Conservation (phyloP, 345 rosid genomes). For the Brassica cretica region DNA sequence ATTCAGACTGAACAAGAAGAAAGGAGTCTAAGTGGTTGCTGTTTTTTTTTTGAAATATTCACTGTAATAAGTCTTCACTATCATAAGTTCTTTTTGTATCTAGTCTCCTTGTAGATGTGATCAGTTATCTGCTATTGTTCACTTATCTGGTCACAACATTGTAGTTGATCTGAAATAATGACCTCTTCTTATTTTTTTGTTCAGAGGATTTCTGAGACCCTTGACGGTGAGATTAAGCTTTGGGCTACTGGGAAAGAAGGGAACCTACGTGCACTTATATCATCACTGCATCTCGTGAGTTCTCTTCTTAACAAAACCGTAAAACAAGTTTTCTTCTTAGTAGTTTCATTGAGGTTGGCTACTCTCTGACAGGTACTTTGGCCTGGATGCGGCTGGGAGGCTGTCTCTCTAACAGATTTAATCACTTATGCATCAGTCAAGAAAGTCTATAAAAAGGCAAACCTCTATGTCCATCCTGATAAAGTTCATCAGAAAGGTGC, state of each 20-base stretch:
- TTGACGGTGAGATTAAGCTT: neutral
- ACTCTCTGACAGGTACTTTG: neutral
- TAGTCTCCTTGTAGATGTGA: neutral
- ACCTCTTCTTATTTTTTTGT: neutral
- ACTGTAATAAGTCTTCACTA: neutral
- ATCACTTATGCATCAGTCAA: neutral
- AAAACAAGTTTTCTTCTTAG: neutral
- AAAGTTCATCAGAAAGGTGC: neutral
- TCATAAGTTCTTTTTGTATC: neutral
- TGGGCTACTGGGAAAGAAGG: neutral
- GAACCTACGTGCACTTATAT: neutral
- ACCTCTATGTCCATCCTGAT: neutral
- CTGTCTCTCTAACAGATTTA: neutral
- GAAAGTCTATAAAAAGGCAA: neutral
- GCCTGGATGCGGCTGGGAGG: neutral
- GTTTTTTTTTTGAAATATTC: neutral
- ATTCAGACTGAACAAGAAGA: slow-evolving; percentile 5
- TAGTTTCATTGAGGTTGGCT: neutral
- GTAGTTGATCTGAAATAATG: neutral
- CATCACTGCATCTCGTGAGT: slow-evolving; percentile 1
- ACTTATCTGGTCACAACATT: neutral
- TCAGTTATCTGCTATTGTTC: neutral
- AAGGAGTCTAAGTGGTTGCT: neutral
- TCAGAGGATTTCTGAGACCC: neutral
- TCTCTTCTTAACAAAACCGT: neutral